These are phyloP conservation scores for Fraxinus velutina DNA, from an alignment of 305 asterid genomes.

Conservation along the genomic window DNA sequence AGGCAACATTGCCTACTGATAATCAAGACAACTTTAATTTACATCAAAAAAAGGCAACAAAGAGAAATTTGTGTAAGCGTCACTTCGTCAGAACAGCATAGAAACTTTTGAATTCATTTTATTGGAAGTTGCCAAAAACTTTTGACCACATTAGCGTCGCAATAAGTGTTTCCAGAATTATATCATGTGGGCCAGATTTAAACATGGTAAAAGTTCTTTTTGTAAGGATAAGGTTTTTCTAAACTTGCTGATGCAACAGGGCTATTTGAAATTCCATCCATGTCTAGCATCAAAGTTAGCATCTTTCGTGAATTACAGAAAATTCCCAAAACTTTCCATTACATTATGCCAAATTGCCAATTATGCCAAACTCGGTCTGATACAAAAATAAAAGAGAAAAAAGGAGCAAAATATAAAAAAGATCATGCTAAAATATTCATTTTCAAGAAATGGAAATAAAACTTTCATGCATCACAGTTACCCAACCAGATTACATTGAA, in stretches of 20 bases:
- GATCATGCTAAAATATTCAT: neutral
- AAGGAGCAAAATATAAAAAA: neutral
- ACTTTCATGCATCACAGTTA: neutral
- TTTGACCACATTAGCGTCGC: neutral
- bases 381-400: neutral
- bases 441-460: neutral
- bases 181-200: neutral
- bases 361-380: neutral
- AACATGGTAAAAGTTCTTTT: neutral
- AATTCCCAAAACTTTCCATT: neutral
- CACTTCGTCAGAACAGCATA: neutral
- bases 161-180: neutral
- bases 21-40: neutral
- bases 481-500: neutral
- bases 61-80: neutral
- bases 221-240: neutral
- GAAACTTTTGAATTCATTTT: neutral
- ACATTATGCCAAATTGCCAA: neutral
- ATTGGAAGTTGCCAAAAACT: neutral
- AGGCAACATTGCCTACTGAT: neutral
- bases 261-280: neutral
- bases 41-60: neutral
- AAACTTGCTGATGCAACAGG: neutral
- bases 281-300: neutral
- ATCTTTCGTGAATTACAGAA: neutral